Evolutionary conservation across 257 asterid genomes (phyloP).

Genomic region (Nicotiana benthamiana): DNA sequence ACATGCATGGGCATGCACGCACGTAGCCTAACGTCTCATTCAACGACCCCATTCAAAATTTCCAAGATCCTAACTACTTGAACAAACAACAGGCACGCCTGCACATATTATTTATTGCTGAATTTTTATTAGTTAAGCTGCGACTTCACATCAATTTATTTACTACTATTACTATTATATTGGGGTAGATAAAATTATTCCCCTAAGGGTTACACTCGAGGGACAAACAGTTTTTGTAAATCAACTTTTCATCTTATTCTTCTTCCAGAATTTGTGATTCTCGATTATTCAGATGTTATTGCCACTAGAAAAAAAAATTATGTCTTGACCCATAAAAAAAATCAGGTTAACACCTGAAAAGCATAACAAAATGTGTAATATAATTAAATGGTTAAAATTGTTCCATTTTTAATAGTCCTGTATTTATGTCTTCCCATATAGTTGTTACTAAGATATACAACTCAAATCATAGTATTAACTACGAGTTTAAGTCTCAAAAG

Average conservation of each 20-base stretch:
- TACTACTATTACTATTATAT: not conserved
- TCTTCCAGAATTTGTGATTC: too few species aligned
- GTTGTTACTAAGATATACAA: too few species aligned
- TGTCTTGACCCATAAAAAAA: too few species aligned
- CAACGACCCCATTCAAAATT: conserved; percentile 18
- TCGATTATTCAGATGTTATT: not conserved
- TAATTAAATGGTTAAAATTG: too few species aligned
- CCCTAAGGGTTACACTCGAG: not conserved
- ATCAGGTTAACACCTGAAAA: too few species aligned
- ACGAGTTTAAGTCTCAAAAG: too few species aligned
- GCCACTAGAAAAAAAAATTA: not conserved
- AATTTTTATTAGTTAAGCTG: conserved; percentile 17
- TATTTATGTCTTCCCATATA: too few species aligned
- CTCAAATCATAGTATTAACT: too few species aligned
- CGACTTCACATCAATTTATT: conserved; percentile 19
- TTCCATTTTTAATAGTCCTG: too few species aligned
- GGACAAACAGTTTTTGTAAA: not conserved
- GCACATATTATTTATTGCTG: not conserved
- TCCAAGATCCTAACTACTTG: conserved; percentile 28
- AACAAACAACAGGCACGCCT: conserved; percentile 33
- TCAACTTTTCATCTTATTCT: too few species aligned
- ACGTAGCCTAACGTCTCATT: conserved; percentile 19
- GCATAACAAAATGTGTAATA: too few species aligned
- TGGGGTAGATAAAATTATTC: conserved; percentile 6
- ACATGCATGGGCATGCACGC: conserved; percentile 21